Evolutionary conservation across 2,329 filamentous ascomycete genomes (phyloP), one percentile per base, ranked within the genome.

Genomic region (Phyllosticta capitalensis): DNA sequence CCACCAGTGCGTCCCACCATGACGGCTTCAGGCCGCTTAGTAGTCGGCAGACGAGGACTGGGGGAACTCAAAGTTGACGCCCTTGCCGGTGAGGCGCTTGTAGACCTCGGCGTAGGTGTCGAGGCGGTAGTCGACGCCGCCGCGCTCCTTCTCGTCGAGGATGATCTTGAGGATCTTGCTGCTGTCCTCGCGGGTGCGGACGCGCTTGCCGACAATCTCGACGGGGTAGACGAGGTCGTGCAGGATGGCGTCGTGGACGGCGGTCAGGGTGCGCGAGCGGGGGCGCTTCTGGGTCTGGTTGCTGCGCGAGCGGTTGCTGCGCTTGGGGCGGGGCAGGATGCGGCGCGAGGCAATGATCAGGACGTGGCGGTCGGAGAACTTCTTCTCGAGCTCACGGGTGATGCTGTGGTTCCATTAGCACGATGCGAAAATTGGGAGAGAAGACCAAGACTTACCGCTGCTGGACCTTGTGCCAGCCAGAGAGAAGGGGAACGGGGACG

Each of bases 341-440:
- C 94, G 94, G 85, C 94, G 94, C 75, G 92, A 95, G 72, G 94
- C 94, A 73, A 99, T 88, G 86, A 99, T 91, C 79, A 99, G 84
- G 79, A 99, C 94, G 81, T 99, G 94, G 81, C 94, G 94, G 86
- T 99, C 94, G 67, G 94, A 97, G 90, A 99, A 99, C 85, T 99
- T 99, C 91, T 99, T 99, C 89, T 99, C 94, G 76, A 99, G 92
- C 86, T 99, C 94, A 82, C 94, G 94, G 80, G 94, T 99, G 76
- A 99, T 87, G 77, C 92, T 97, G 65, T 14, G 63, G 53, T 51
- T 26, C 14, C 51, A 54, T 63, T 59, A 64, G 61, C 26, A 28
- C 4, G 52, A 14, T 38, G 5, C 7, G 4, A 26, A 2, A 56
- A 45, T 61, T 14, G 28, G 54, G 52, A 54, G 4, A 24, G 54